Evolutionary conservation across 768 basidiomycete species (phyloP), one percentile per base, ranked within the genome.

Genomic region (Gelatoporia subvermispora): DNA sequence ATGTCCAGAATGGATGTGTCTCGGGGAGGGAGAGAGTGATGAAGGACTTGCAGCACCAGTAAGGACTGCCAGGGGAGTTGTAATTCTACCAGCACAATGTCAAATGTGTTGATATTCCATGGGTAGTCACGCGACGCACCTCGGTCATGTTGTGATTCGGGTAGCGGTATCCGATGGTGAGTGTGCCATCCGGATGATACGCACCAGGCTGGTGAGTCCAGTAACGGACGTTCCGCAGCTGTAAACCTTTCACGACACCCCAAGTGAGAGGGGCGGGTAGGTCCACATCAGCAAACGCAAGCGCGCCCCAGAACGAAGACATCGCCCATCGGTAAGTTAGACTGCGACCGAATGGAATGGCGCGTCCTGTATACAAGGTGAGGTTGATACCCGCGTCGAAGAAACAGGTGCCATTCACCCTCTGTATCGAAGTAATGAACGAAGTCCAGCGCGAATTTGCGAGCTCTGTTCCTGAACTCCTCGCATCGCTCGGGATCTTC

Each of bases 41-140:
- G 63, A 90, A 88, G 1, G 84, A 81, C 60, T 88, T 86, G 70
- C 84, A 87, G 60, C 81, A 84, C 87, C 86, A 88, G 65, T 88
- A 90, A 2, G 84, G 82, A 21, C 84, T 86, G 17, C 85, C 85
- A 16, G 81, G 79, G 4, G 84, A 84, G 61, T 88, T 88, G 70
- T 90, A 88, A 65, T 85, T 87, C 50, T 58, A 40, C 31, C 1
- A 21, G 23, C n/a, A 7, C n/a, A 10, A 31, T n/a, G 15, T 44
- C 24, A 41, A 40, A 47, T 35, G 34, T 13, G n/a, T n/a, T n/a
- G n/a, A n/a, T n/a, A 36, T 36, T 36, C n/a, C 35, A 44, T 44
- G 15, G 42, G 43, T 15, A 21, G 9, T 24, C 15, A 34, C n/a
- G 10, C 13, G 2, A 43, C 43, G 15, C 35, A 57, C 56, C 61